phyloP scores from a whole-genome alignment of 495 filamentous ascomycete species.

The Talaromyces liani region DNA sequence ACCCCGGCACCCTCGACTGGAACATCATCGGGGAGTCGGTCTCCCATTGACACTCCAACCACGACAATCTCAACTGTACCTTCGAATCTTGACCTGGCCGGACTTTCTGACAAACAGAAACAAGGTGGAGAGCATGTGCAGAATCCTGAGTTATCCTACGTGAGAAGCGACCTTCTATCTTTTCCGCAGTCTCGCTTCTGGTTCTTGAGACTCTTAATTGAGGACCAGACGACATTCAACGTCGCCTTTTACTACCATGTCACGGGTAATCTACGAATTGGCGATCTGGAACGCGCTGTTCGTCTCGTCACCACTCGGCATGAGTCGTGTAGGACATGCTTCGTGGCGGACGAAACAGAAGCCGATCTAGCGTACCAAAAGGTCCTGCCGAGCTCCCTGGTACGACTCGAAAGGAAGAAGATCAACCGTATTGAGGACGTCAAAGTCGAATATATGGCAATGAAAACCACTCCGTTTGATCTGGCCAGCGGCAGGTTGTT shows the following conservation, averaged over 20 bases:
- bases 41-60: no score
- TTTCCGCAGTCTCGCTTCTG: slow-evolving; percentile 2
- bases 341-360: slow-evolving; percentile 17
- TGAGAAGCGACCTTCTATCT: background rate
- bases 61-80: no score
- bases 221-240: slow-evolving; percentile 1
- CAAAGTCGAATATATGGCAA: slow-evolving; percentile 10
- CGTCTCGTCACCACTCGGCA: slow-evolving; percentile 24
- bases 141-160: no score
- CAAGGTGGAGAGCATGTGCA: no score
- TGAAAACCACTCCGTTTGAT: slow-evolving; percentile 20
- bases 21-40: no score
- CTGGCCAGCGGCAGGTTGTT: slow-evolving; percentile 24
- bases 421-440: background rate
- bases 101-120: no score
- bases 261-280: background rate
- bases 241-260: background rate
- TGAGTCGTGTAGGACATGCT: slow-evolving; percentile 37
- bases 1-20: no score
- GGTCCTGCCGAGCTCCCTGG: slow-evolving; percentile 8
- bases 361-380: slow-evolving; percentile 9
- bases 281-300: slow-evolving; percentile 25
- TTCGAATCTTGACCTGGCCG: no score
- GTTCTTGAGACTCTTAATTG: background rate
- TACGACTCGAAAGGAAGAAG: slow-evolving; percentile 4